A percentile compares a stretch with the other conserved stretches of the same genome.
These are phyloP conservation scores for Diutina catenulata DNA, from an alignment of 1,139 yeast species.

Conservation along the genomic window DNA sequence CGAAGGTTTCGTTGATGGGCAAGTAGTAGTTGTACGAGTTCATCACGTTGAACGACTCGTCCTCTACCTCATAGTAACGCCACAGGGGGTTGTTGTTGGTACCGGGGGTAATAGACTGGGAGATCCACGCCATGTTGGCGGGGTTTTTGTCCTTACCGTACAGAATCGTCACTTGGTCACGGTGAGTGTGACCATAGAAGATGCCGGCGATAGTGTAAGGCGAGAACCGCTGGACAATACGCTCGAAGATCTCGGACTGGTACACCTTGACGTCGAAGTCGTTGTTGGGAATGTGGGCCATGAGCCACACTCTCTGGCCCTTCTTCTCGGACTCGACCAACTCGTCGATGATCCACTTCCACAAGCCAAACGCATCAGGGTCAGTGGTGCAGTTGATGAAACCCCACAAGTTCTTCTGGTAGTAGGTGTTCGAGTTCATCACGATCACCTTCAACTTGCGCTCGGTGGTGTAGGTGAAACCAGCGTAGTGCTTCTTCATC, in stretches of 20 bases:
- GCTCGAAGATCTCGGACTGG: slow-evolving; percentile 43
- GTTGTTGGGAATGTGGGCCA: slow-evolving; percentile 57
- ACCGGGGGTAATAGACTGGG: slow-evolving; percentile 56
- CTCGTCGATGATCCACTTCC: slow-evolving; percentile 51
- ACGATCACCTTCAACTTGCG: slow-evolving; percentile 53
- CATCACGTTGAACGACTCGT: slow-evolving; percentile 48
- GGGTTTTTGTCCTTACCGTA: slow-evolving; percentile 32
- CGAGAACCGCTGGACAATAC: slow-evolving; percentile 53
- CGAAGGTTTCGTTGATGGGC: slow-evolving; percentile 38
- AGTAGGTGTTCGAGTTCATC: slow-evolving; percentile 57
- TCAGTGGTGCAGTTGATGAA: slow-evolving; percentile 41
- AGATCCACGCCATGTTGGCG: slow-evolving; percentile 50
- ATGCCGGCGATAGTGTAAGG: slow-evolving; percentile 59
- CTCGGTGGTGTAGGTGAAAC: slow-evolving; percentile 44
- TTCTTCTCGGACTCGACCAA: slow-evolving; percentile 43
- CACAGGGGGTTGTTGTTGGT: slow-evolving; percentile 50
- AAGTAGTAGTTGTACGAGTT: slow-evolving; percentile 49
- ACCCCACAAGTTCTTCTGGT: slow-evolving; percentile 51
- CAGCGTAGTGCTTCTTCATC: slow-evolving; percentile 43
- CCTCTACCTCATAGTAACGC: slow-evolving; percentile 62
- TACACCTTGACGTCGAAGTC: slow-evolving; percentile 48
- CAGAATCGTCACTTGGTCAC: slow-evolving; percentile 52
- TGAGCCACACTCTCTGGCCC: slow-evolving; percentile 58
- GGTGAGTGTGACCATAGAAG: slow-evolving; percentile 65
- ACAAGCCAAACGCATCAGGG: slow-evolving; percentile 54